phyloP scores from a whole-genome alignment of 768 basidiomycete species.

The Macrocybe gigantea region DNA sequence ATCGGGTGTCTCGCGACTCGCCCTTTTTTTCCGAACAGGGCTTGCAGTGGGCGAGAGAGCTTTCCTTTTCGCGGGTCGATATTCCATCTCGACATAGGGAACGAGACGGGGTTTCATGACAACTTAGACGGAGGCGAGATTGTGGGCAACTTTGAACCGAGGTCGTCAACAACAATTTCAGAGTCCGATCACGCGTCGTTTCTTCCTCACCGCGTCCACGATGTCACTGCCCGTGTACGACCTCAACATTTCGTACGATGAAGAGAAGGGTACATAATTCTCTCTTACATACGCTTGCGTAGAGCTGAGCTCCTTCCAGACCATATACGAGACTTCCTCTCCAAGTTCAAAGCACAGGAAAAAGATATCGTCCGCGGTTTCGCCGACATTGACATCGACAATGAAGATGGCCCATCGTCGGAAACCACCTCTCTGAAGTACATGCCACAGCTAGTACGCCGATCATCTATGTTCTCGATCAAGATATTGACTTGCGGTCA shows the following conservation, averaged over 20 bases:
- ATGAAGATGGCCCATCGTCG: constrained; percentile 25
- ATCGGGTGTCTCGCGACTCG: no score
- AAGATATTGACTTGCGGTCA: constrained; percentile 6
- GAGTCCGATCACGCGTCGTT: constrained; percentile 29
- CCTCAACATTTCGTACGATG: constrained; percentile 60
- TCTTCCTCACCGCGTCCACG: constrained; percentile 18
- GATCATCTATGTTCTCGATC: neutral
- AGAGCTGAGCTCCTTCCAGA: constrained; percentile 31
- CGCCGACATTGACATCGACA: constrained; percentile 65
- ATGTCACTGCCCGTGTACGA: constrained; percentile 66
- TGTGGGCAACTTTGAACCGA: constrained; percentile 1
- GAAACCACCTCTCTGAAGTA: constrained; percentile 60
- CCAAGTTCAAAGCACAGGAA: constrained; percentile 56
- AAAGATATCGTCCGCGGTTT: constrained; percentile 65
- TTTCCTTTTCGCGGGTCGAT: neutral
- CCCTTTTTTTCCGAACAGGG: constrained; percentile 8
- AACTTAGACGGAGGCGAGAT: neutral
- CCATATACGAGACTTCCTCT: constrained; percentile 65
- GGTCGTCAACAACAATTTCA: constrained; percentile 16
- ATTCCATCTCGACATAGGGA: constrained; percentile 18
- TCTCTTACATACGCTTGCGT: neutral
- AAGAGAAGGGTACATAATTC: constrained; percentile 54
- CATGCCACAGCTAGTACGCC: constrained; percentile 72
- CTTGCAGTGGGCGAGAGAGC: neutral
- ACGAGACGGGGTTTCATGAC: constrained; percentile 4